phyloP scores from a whole-genome alignment of 495 filamentous ascomycete species.

The Trichoderma virens region DNA sequence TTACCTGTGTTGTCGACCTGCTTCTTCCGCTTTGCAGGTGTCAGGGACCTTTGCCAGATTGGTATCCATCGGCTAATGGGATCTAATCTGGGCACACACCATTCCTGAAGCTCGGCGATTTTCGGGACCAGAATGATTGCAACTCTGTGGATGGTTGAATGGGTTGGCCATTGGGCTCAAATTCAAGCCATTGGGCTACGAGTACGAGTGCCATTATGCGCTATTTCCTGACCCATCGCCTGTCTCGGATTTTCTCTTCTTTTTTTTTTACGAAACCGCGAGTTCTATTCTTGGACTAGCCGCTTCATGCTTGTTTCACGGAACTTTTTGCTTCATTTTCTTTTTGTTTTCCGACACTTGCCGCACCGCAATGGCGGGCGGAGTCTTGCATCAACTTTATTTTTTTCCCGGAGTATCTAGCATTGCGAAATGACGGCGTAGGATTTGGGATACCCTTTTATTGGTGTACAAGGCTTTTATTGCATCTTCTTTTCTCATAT shows the following conservation, averaged over 20 bases:
- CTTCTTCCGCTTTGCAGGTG: background rate
- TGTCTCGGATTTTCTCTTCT: background rate
- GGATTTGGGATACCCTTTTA: background rate
- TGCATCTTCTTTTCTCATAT: background rate
- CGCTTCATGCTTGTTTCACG: background rate
- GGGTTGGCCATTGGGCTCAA: background rate
- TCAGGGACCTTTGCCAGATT: no score
- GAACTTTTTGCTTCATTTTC: no score
- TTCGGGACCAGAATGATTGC: background rate
- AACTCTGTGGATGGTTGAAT: background rate
- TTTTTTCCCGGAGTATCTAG: background rate
- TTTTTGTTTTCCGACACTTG: background rate
- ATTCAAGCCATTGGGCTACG: background rate
- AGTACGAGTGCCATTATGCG: background rate
- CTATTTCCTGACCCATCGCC: background rate
- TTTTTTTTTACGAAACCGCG: background rate
- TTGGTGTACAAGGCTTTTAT: background rate
- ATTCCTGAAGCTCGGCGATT: background rate
- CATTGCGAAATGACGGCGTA: background rate
- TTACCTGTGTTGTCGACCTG: background rate
- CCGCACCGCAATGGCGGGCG: background rate
- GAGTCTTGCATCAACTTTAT: background rate
- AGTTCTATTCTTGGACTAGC: background rate
- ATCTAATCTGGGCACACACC: background rate
- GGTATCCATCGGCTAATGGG: no score